Base-by-base conservation (phyloP, 176 grass and related monocot genomes). In the Hyparrhenia diplandra region DNA sequence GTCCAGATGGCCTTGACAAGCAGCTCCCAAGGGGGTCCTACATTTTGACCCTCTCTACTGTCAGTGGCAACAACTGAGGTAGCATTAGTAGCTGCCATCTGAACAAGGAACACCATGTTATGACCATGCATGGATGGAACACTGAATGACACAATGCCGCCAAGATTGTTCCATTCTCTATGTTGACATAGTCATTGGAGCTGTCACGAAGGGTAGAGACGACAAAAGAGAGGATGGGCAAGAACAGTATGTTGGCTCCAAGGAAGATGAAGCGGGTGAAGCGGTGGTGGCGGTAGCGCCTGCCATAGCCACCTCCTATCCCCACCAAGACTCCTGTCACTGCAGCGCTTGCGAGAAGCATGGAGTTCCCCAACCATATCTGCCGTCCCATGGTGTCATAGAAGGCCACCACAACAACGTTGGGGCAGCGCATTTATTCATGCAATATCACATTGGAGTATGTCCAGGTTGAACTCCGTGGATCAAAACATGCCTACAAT, bases 191-290 rank as follows among this genome's bases (percentile, higher is more conserved):
- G 13, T 71, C 69, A 5, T 71, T 71, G 69, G 69, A 16, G 4
- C 42, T 46, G 69, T 71, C 69, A 10, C 63, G 3, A 3, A 47
- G 30, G 13, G 36, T 42, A 8, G 82, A 68, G 12, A 60, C 18
- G 2, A 84, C 39, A 5, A 59, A 77, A 13, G 51, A 77, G 35
- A 84, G 18, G 51, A 77, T 36, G 37, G 82, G 74, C 21, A 84
- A 6, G 82, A 84, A 84, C 3, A 84, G 20, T 0, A n/a, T 34
- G 37, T 21, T 77, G 37, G 74, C 82, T 25, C 74, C 64, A 0
- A 13, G 8, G 25, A 69, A 84, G 36, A 84, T 14, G 20, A 25
- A 60, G 28, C 74, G 28, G 21, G 28, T 70, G 13, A 84, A 18
- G 4, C 64, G 73, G 30, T 43, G 64, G 49, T 30, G 65, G 14